Base-by-base conservation (phyloP, 352 stramenopile genomes). In the Globisporangium megalacanthum region DNA sequence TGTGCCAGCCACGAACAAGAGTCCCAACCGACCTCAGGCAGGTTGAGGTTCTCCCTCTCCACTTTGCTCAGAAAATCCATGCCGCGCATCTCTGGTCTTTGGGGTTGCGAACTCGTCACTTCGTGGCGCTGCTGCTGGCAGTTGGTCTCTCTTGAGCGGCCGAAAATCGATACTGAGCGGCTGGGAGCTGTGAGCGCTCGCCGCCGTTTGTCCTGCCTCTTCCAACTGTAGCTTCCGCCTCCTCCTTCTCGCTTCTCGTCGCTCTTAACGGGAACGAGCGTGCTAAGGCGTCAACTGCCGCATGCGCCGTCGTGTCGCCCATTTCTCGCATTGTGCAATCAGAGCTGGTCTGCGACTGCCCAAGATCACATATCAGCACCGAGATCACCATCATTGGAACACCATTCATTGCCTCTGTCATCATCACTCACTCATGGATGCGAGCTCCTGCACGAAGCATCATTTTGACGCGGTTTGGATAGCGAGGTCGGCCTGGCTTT, bases 21-120 rank as follows among this genome's bases (percentile, higher is more conserved):
- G 1, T 37, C 19, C 19, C 33, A 25, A 49, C 11, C 6, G 35
- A 80, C 72, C 69, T 80, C 60, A 0, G 72, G 72, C 51, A 80
- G 33, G 5, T 53, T 37, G 15, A 80, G 20, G 37, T 73, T 65
- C 47, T 73, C 68, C 58, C 75, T 75, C 53, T 80, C 69, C 25
- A 70, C 72, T 45, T 69, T 70, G 15, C 71, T 52, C 45, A 80
- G 31, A 37, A 80, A 77, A n/a, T 45, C 39, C 19, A 60, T 65
- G 4, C 75, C 47, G n/a, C 42, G 42, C 42, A 48, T 48, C 7
- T 10, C 13, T 37, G 29, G 44, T 58, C 46, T 69, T 49, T 19
- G 61, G 14, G 11, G 22, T 55, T 41, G 25, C 6, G 9, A 37
- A 48, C 15, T 25, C n/a, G 44, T 25, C 37, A 31, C 49, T 58